These are phyloP conservation scores for Sporopachydermia lactativora DNA, from an alignment of 805 yeast genomes.

Conservation along the genomic window DNA sequence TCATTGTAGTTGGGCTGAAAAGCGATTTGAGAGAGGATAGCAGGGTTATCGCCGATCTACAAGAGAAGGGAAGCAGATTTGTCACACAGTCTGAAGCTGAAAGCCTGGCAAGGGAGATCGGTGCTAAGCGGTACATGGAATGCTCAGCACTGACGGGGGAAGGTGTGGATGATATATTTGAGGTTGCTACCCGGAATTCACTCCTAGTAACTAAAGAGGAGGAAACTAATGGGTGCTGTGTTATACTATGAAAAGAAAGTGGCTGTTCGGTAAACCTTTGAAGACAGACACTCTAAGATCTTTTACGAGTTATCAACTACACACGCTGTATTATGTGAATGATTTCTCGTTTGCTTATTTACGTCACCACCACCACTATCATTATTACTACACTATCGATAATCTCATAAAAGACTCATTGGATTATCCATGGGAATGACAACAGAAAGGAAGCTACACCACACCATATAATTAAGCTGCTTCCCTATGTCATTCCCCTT, in stretches of 20 bases:
- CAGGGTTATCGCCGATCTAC: constrained; percentile 20
- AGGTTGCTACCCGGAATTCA: constrained; percentile 78
- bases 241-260: constrained; percentile 19
- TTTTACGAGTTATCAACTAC: too few relatives aligned
- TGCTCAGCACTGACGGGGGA: constrained; percentile 90
- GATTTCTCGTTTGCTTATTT: too few relatives aligned
- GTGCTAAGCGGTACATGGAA: constrained; percentile 74
- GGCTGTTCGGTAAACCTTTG: too few relatives aligned
- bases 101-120: constrained; percentile 58
- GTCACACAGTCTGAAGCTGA: constrained; percentile 39
- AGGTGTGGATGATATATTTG: constrained; percentile 90
- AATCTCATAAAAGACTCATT: too few relatives aligned
- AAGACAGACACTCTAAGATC: too few relatives aligned
- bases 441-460: too few relatives aligned
- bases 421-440: too few relatives aligned
- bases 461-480: too few relatives aligned
- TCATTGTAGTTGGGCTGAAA: constrained; percentile 70
- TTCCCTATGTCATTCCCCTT: too few relatives aligned
- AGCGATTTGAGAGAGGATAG: constrained; percentile 53
- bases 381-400: too few relatives aligned
- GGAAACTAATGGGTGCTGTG: constrained; percentile 25
- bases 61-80: constrained; percentile 36
- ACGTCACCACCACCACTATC: too few relatives aligned
- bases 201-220: constrained; percentile 39
- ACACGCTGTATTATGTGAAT: too few relatives aligned